phyloP scores from a whole-genome alignment of 495 filamentous ascomycete species.

The Penicillium mononematosum region DNA sequence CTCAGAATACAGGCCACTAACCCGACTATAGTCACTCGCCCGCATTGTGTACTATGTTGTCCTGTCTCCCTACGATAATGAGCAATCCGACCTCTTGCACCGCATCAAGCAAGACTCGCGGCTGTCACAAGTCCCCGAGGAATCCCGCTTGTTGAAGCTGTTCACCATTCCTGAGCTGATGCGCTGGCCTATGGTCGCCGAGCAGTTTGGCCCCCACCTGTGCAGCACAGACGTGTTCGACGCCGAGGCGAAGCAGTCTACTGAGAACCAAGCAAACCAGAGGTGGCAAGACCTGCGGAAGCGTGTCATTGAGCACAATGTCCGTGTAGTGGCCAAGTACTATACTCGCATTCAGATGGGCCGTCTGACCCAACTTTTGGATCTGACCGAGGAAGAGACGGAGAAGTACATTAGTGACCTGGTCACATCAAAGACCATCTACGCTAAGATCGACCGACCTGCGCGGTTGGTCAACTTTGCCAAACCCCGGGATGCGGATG shows the following conservation, averaged over 20 bases:
- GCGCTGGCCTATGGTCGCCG: slow-evolving; percentile 91
- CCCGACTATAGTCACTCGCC: slow-evolving; percentile 66
- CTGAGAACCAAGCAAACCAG: slow-evolving; percentile 71
- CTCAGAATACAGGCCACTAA: slow-evolving; percentile 1
- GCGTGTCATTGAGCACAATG: slow-evolving; percentile 98
- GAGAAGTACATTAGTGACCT: slow-evolving; percentile 96
- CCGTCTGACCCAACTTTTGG: slow-evolving; percentile 82
- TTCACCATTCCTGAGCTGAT: slow-evolving; percentile 97
- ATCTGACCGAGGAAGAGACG: slow-evolving; percentile 90
- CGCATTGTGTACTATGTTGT: slow-evolving; percentile 97
- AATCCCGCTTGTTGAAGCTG: slow-evolving; percentile 79
- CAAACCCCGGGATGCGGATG: slow-evolving; percentile 91
- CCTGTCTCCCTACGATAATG: slow-evolving; percentile 95
- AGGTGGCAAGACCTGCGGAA: slow-evolving; percentile 94
- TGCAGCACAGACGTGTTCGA: slow-evolving; percentile 86
- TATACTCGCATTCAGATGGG: slow-evolving; percentile 95
- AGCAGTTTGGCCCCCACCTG: slow-evolving; percentile 85
- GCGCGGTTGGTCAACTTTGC: slow-evolving; percentile 89
- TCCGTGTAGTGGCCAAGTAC: slow-evolving; percentile 95
- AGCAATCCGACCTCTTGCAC: slow-evolving; percentile 95
- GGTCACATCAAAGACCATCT: slow-evolving; percentile 94
- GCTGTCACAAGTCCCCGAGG: slow-evolving; percentile 65
- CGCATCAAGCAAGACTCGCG: slow-evolving; percentile 72
- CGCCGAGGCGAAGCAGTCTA: slow-evolving; percentile 52
- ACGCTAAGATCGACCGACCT: slow-evolving; percentile 94